Evolutionary conservation across 495 filamentous ascomycete species (phyloP).

Genomic region (Penicillium simplicissimum): DNA sequence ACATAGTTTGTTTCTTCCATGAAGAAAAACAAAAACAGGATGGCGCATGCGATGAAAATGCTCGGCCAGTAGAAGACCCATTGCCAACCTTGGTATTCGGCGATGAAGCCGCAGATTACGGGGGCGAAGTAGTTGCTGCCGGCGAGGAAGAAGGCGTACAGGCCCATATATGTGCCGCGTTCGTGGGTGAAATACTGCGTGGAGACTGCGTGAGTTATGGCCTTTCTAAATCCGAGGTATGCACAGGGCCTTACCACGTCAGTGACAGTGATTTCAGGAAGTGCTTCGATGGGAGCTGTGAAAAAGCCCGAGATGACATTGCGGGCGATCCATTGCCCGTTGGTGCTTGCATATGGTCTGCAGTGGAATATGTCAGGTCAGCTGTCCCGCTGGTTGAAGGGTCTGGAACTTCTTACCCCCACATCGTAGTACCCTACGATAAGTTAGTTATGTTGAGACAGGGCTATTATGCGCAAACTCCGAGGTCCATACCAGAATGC

Average conservation of each 20-base stretch:
- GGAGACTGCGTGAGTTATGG: neutral
- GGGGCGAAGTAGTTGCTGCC: slow-evolving; percentile 68
- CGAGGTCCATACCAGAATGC: slow-evolving; percentile 42
- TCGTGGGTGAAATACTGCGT: slow-evolving; percentile 63
- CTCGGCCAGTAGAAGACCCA: slow-evolving; percentile 69
- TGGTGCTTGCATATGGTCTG: slow-evolving; percentile 44
- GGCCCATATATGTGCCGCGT: slow-evolving; percentile 62
- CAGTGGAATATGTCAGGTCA: slow-evolving; percentile 1
- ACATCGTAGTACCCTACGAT: slow-evolving; percentile 36
- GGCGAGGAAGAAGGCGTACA: slow-evolving; percentile 62
- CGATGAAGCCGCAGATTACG: slow-evolving; percentile 67
- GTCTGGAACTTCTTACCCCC: slow-evolving; percentile 36
- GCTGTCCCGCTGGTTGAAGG: neutral
- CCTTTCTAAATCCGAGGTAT: neutral
- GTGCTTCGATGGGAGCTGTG: slow-evolving; percentile 62
- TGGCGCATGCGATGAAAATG: slow-evolving; percentile 56
- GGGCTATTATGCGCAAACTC: neutral
- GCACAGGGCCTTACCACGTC: slow-evolving; percentile 54
- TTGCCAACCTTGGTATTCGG: slow-evolving; percentile 59
- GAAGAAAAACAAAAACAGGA: slow-evolving; percentile 64
- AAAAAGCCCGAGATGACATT: slow-evolving; percentile 65
- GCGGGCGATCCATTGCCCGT: slow-evolving; percentile 65
- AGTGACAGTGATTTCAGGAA: slow-evolving; percentile 61
- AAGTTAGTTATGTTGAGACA: neutral
- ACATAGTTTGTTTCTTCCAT: slow-evolving; percentile 71